phyloP scores from a whole-genome alignment of 768 basidiomycete species.

The Panaeolus papilionaceus region DNA sequence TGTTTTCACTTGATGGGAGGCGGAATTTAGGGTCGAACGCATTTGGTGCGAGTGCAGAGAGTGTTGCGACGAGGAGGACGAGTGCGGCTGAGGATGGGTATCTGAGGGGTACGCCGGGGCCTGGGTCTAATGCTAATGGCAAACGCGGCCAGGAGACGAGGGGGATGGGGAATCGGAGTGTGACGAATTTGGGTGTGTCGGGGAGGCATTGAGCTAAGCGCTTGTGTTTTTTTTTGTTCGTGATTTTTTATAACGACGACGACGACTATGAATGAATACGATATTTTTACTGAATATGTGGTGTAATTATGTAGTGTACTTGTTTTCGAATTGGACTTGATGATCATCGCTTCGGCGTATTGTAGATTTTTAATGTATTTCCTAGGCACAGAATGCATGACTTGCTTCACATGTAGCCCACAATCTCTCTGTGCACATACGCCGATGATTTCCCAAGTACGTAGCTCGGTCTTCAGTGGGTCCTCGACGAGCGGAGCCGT shows the following conservation, averaged over 20 bases:
- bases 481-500: neutral
- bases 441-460: neutral
- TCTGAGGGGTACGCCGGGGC: constrained; percentile 30
- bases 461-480: neutral
- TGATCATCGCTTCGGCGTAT: neutral
- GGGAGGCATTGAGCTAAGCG: constrained; percentile 39
- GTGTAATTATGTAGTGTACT: constrained; percentile 10
- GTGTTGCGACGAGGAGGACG: constrained; percentile 15
- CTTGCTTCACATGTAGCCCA: neutral
- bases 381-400: neutral
- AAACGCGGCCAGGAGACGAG: constrained; percentile 48
- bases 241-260: too few relatives aligned
- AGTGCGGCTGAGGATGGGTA: constrained; percentile 57
- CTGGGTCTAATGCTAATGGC: constrained; percentile 16
- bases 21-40: constrained; percentile 54
- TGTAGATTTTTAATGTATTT: neutral
- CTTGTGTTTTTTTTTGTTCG: neutral
- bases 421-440: neutral
- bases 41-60: constrained; percentile 34
- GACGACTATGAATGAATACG: neutral
- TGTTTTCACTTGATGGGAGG: constrained; percentile 53
- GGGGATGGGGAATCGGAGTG: constrained; percentile 55
- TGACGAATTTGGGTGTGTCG: constrained; percentile 50
- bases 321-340: neutral
- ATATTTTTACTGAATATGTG: neutral